Conservation (phyloP, 768 basidiomycete species). For the Tylopilus sp. region DNA sequence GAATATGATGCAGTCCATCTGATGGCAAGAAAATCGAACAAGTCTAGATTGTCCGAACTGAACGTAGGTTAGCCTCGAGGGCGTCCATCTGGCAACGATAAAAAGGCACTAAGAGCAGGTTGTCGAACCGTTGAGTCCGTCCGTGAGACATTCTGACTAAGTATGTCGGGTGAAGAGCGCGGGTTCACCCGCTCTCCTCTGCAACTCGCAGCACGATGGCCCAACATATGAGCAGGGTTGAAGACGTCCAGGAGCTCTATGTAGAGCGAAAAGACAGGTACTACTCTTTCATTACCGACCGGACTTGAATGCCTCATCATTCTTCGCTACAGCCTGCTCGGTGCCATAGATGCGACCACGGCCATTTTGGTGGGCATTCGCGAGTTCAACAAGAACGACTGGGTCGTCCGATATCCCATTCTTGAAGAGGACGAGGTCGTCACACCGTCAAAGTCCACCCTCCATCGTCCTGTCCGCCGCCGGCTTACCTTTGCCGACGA, state of each 20-base stretch:
- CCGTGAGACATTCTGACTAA: constrained; percentile 17
- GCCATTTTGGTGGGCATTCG: constrained; percentile 66
- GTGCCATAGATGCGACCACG: constrained; percentile 73
- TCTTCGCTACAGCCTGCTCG: constrained; percentile 42
- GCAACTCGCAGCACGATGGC: constrained; percentile 11
- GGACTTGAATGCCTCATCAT: neutral
- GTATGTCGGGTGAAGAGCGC: constrained; percentile 7
- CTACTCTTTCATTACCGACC: neutral
- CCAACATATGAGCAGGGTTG: constrained; percentile 47
- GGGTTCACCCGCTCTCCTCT: constrained; percentile 1
- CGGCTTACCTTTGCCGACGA: constrained; percentile 87
- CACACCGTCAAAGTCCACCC: constrained; percentile 25
- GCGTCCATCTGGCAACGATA: neutral
- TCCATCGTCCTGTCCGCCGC: constrained; percentile 50
- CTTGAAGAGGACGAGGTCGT: constrained; percentile 43
- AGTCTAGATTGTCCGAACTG: neutral
- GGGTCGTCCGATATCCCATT: constrained; percentile 88
- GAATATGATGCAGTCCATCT: neutral
- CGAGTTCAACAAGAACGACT: constrained; percentile 79
- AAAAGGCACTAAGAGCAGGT: too few species aligned
- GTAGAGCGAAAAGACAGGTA: constrained; percentile 74
- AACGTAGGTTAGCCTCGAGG: neutral
- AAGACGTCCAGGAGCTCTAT: constrained; percentile 76
- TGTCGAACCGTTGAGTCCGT: too few species aligned
- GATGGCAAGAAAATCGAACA: neutral